These are phyloP conservation scores for Pluteus cervinus DNA, from an alignment of 768 basidiomycete species.

Conservation along the genomic window DNA sequence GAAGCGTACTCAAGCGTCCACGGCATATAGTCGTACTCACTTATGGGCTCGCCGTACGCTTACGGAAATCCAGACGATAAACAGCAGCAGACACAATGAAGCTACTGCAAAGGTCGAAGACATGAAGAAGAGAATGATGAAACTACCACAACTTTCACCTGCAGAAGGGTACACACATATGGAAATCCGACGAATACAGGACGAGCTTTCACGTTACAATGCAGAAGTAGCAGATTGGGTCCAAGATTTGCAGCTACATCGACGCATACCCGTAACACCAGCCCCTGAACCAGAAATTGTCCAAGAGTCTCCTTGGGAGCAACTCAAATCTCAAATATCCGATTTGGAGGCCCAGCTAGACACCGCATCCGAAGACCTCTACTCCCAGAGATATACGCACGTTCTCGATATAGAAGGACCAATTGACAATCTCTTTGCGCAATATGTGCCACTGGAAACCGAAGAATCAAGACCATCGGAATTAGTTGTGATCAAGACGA, in stretches of 20 bases:
- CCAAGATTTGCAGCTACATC: too few species aligned
- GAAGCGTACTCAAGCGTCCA: conserved; percentile 24
- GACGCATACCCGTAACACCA: too few species aligned
- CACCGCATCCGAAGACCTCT: conserved; percentile 12
- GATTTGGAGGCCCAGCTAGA: conserved; percentile 12
- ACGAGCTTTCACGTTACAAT: conserved; percentile 19
- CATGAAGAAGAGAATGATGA: conserved; percentile 15
- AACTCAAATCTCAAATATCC: conserved; percentile 12
- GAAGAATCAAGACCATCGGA: too few species aligned
- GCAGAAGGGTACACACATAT: too few species aligned
- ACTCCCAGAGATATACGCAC: conserved; percentile 21
- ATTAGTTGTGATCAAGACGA: too few species aligned
- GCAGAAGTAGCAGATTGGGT: conserved; percentile 27
- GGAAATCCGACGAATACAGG: too few species aligned
- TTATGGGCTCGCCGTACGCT: conserved; percentile 21
- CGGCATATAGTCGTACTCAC: conserved; percentile 21
- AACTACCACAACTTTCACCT: conserved; percentile 19
- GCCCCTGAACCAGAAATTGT: too few species aligned
- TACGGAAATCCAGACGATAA: conserved; percentile 12
- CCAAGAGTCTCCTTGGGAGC: too few species aligned
- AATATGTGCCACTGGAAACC: neutral
- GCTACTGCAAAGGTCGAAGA: conserved; percentile 13
- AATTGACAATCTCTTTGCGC: conserved; percentile 46
- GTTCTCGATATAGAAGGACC: conserved; percentile 59
- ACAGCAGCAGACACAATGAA: too few species aligned